Percentiles rank a stretch among this genome's conserved stretches.
phyloP scores from a whole-genome alignment of 129 eudicot genomes.

The Daucus carota region DH1_v3.0 NC_030387.2:13031001-13031500 shows the following conservation, averaged over 20 bases:
- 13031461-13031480: background rate
- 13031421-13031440: background rate
- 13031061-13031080: background rate
- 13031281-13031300: background rate
- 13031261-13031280: background rate
- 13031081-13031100: background rate
- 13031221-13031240: background rate
- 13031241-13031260: background rate
- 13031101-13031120: background rate
- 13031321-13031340: background rate
- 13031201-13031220: background rate
- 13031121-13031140: background rate
- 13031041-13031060: background rate
- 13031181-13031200: background rate
- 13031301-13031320: background rate
- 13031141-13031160: background rate
- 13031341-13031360: background rate
- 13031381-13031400: background rate
- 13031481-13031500: background rate
- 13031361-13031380: background rate
- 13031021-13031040: background rate
- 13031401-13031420: background rate
- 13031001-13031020: background rate
- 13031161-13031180: background rate
- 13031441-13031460: background rate